A percentile compares a stretch with the other conserved stretches of the same genome.
Conservation (phyloP, 129 eudicot genomes). For the Escallonia herrerae region DNA sequence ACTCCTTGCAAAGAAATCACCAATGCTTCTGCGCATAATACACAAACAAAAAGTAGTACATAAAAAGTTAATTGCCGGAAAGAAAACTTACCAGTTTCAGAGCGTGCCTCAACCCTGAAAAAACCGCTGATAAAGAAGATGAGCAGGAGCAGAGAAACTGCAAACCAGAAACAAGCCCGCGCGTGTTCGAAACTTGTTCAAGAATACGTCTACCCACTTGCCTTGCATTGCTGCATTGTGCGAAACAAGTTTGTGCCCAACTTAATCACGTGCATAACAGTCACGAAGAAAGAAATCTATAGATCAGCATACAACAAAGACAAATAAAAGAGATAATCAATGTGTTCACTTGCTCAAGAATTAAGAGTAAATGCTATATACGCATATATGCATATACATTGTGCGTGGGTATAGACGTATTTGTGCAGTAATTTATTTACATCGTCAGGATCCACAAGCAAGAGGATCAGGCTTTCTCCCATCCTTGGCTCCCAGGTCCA, state of each 20-base stretch:
- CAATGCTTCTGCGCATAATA: not conserved
- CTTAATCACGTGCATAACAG: not conserved
- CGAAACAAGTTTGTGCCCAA: slow-evolving; percentile 10
- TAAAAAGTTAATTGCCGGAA: not conserved
- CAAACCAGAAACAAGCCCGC: slow-evolving; percentile 76
- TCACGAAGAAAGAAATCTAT: too few relatives aligned
- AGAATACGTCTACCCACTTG: slow-evolving; percentile 79
- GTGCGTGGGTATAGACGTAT: not conserved
- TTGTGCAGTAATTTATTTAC: slow-evolving; percentile 33
- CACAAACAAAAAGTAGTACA: not conserved
- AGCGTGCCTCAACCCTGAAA: slow-evolving; percentile 73
- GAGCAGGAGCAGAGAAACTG: slow-evolving; percentile 72
- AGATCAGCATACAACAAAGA: too few relatives aligned
- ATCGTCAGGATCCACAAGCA: slow-evolving; percentile 93
- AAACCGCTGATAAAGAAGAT: slow-evolving; percentile 51
- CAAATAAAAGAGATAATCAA: too few relatives aligned
- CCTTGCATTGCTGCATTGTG: slow-evolving; percentile 68
- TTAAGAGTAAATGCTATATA: too few relatives aligned
- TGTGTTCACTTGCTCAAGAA: too few relatives aligned
- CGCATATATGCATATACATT: too few relatives aligned
- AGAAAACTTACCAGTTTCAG: slow-evolving; percentile 48
- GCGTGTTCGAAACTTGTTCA: slow-evolving; percentile 64
- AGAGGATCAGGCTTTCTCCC: slow-evolving; percentile 79
- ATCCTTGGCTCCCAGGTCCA: slow-evolving; percentile 97
- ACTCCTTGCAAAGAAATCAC: too few relatives aligned